A percentile compares a stretch with the other conserved stretches of the same genome.
These are phyloP conservation scores for Lipomyces chichibuensis DNA, from an alignment of 805 yeast species.

Conservation along the genomic window DNA sequence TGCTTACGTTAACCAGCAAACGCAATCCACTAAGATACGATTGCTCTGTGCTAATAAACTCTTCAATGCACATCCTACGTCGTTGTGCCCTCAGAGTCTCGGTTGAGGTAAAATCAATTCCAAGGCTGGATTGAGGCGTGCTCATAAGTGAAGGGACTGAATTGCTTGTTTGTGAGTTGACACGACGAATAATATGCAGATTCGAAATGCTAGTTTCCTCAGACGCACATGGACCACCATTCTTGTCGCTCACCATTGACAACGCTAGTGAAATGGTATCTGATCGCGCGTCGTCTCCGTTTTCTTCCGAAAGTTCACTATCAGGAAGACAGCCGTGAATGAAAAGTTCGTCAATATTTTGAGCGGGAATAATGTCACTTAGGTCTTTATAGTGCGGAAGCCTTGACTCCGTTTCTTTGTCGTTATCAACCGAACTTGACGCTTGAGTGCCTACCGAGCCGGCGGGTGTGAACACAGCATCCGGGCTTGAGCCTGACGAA, in stretches of 20 bases:
- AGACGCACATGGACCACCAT: background rate
- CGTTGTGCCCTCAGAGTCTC: constrained; percentile 18
- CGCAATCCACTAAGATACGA: constrained; percentile 27
- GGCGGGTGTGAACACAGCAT: background rate
- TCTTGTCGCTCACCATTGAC: background rate
- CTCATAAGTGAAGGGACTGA: constrained; percentile 23
- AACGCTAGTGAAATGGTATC: background rate
- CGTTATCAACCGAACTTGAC: background rate
- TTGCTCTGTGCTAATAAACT: constrained; percentile 33
- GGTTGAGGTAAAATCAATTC: background rate
- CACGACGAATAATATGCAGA: constrained; percentile 18
- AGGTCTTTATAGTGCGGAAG: background rate
- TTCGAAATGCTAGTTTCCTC: constrained; percentile 18
- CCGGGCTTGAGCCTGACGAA: background rate
- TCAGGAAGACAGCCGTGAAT: background rate
- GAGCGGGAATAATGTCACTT: background rate
- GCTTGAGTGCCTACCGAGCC: background rate
- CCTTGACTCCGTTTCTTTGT: background rate
- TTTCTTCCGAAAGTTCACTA: background rate
- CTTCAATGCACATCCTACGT: constrained; percentile 30
- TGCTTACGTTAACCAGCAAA: constrained; percentile 24
- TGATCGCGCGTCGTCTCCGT: constrained; percentile 2
- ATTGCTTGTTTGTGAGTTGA: constrained; percentile 22
- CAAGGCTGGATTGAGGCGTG: background rate
- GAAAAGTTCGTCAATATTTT: background rate